Conservation (phyloP, 202 grass and related monocot genomes). For the Carex sylvatica region DNA sequence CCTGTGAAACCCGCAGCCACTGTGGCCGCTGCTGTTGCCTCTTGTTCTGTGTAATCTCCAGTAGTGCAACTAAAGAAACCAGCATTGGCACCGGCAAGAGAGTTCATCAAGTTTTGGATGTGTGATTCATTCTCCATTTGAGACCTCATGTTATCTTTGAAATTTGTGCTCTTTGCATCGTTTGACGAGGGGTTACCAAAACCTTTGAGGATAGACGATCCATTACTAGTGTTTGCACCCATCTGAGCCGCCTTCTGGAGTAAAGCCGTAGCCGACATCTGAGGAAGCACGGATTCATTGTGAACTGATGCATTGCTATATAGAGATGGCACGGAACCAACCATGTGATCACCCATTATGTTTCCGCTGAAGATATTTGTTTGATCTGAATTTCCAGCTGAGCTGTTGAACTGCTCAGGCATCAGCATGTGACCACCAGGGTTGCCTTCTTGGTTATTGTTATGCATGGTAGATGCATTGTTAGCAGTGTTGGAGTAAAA, state of each 20-base stretch:
- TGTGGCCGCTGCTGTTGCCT: neutral
- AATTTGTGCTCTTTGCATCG: constrained; percentile 24
- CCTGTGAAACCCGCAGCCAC: constrained; percentile 24
- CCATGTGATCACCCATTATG: constrained; percentile 37
- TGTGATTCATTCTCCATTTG: constrained; percentile 48
- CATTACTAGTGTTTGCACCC: constrained; percentile 71
- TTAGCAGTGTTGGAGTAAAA: constrained; percentile 60
- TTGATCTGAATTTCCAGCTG: constrained; percentile 34
- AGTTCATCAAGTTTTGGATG: constrained; percentile 88
- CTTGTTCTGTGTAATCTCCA: constrained; percentile 16
- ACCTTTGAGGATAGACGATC: constrained; percentile 49
- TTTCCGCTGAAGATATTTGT: constrained; percentile 58
- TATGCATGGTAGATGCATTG: constrained; percentile 46
- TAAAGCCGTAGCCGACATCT: constrained; percentile 90
- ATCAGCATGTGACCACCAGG: constrained; percentile 31
- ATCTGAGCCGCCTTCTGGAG: constrained; percentile 96
- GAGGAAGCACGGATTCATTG: constrained; percentile 49
- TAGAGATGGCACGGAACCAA: constrained; percentile 9
- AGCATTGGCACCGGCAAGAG: constrained; percentile 48
- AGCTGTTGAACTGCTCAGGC: constrained; percentile 50
- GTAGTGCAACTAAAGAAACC: constrained; percentile 44
- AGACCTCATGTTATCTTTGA: constrained; percentile 31
- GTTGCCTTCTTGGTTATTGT: constrained; percentile 38
- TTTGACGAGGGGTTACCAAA: constrained; percentile 38
- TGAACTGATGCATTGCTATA: constrained; percentile 28